A percentile compares a stretch with the other conserved stretches of the same genome.
phyloP scores from a whole-genome alignment of 352 stramenopile species.

The Pilasporangium apinafurcum region DNA sequence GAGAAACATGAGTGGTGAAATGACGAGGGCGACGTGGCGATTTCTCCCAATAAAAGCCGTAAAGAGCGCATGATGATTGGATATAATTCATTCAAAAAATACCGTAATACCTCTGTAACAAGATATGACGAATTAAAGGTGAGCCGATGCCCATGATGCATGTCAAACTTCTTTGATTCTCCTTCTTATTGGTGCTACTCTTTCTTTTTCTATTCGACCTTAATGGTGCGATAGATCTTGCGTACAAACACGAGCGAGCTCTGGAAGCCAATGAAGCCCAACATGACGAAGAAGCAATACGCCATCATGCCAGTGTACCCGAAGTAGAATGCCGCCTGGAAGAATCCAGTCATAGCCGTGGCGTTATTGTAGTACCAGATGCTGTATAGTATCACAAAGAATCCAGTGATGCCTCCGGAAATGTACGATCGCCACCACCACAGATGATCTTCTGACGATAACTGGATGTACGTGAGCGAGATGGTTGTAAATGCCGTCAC shows the following conservation, averaged over 20 bases:
- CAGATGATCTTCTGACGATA: constrained; percentile 93
- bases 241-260: constrained; percentile 94
- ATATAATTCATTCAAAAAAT: too few relatives aligned
- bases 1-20: too few relatives aligned
- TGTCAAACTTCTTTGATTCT: too few relatives aligned
- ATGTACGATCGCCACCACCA: constrained; percentile 98
- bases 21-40: too few relatives aligned
- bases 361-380: constrained; percentile 95
- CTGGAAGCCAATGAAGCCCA: constrained; percentile 95
- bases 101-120: too few relatives aligned
- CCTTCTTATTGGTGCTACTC: too few relatives aligned
- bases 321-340: constrained; percentile 97
- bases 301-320: constrained; percentile 96
- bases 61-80: too few relatives aligned
- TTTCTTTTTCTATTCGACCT: constrained; percentile 84
- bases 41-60: too few relatives aligned
- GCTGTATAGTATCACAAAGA: constrained; percentile 96
- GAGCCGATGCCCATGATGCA: too few relatives aligned
- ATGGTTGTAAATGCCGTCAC: constrained; percentile 97
- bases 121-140: too few relatives aligned
- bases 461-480: constrained; percentile 96
- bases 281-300: constrained; percentile 97
- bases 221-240: constrained; percentile 97
- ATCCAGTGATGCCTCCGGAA: constrained; percentile 91
- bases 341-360: constrained; percentile 93